Conservation (phyloP, 2,329 filamentous ascomycete genomes). For the Drechslerella stenobrocha region DNA sequence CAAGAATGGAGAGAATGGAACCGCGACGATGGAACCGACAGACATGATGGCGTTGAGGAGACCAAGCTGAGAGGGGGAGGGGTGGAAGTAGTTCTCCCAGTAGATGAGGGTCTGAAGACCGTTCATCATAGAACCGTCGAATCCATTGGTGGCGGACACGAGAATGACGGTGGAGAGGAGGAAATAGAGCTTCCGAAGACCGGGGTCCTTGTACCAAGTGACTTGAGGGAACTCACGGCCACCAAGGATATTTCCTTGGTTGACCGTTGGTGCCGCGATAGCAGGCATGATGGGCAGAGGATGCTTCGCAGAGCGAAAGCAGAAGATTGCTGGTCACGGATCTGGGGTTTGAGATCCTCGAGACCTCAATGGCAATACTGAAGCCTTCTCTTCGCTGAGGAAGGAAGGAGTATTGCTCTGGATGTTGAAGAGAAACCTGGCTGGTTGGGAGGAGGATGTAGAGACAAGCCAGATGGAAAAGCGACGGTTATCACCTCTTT, state of each 20-base stretch:
- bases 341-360: constrained; percentile 16
- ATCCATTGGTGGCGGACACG: constrained; percentile 55
- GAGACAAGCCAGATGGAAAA: constrained; percentile 20
- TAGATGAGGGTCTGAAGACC: constrained; percentile 58
- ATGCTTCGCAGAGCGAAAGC: constrained; percentile 35
- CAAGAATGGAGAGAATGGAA: constrained; percentile 60
- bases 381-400: constrained; percentile 29
- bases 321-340: constrained; percentile 39
- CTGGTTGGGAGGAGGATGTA: constrained; percentile 39
- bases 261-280: constrained; percentile 37
- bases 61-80: constrained; percentile 54
- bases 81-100: constrained; percentile 57
- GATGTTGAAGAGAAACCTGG: constrained; percentile 42
- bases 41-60: constrained; percentile 60
- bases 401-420: constrained; percentile 44
- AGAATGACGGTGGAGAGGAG: constrained; percentile 55
- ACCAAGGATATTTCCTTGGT: constrained; percentile 51
- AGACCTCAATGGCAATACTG: constrained; percentile 29
- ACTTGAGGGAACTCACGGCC: constrained; percentile 53
- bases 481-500: constrained; percentile 43
- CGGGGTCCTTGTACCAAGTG: constrained; percentile 54
- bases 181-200: constrained; percentile 54
- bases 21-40: constrained; percentile 59
- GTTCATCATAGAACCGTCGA: constrained; percentile 59
- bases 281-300: constrained; percentile 46